Percentiles rank a stretch among this genome's conserved stretches.
Conservation (phyloP, 78 protist genomes). For the Blattamonas nauphoetae region DNA sequence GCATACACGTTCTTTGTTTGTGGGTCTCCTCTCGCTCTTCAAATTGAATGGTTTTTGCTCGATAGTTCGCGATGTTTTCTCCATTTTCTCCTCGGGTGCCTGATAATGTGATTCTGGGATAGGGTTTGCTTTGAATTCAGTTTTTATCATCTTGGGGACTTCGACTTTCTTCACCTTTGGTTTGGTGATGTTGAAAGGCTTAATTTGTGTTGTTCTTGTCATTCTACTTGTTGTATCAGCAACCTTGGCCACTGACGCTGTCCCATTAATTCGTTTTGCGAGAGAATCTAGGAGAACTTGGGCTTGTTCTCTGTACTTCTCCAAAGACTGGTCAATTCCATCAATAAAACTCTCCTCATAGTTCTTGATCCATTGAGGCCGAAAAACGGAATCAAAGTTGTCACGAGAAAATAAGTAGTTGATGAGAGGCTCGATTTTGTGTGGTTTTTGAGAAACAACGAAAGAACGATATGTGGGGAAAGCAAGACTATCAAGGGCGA, state of each 20-base stretch:
- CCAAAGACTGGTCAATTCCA: not conserved
- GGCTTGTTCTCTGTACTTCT: not conserved
- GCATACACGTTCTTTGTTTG: not conserved
- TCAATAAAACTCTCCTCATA: not conserved
- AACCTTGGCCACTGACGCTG: not conserved
- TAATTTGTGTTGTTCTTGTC: not conserved
- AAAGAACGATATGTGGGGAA: not conserved
- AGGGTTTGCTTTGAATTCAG: not conserved
- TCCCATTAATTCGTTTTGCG: not conserved
- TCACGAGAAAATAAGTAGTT: not conserved
- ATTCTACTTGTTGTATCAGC: not conserved
- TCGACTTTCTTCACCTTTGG: not conserved
- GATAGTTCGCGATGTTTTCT: not conserved
- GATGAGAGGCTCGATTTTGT: not conserved
- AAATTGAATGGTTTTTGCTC: not conserved
- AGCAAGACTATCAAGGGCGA: not conserved
- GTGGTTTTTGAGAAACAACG: not conserved
- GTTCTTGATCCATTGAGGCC: not conserved
- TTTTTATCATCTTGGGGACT: not conserved
- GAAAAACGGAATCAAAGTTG: not conserved
- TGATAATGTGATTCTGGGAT: conserved; percentile 12
- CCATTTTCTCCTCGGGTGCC: not conserved
- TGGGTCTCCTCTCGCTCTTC: not conserved
- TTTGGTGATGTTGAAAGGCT: conserved; percentile 24
- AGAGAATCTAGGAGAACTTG: not conserved